Evolutionary conservation across 495 filamentous ascomycete genomes (phyloP), one percentile per base, ranked within the genome.

Genomic region (Staphylotrichum longicolle): DNA sequence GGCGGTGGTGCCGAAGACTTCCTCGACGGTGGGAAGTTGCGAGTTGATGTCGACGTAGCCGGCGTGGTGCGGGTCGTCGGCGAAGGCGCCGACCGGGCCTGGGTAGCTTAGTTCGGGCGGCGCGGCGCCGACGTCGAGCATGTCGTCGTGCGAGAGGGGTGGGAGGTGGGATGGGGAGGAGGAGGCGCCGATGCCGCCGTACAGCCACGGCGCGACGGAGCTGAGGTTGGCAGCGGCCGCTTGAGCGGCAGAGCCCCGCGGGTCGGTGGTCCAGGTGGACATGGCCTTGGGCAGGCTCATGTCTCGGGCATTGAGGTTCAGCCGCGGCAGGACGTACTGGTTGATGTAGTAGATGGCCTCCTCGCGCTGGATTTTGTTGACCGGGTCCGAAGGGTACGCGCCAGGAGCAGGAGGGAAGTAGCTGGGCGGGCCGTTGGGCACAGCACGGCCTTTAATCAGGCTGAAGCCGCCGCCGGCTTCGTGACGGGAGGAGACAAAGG

Each of bases 271-370:
- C 64, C 63, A 68, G 27, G 62, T 65, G 12, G 62, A 64, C 48
- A 67, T 70, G 10, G 61, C 66, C 44, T 65, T 66, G 54, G 72
- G 71, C 56, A 70, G 58, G 60, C 65, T 73, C 68, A 75, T 62
- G 54, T 77, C 71, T 45, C 75, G 70, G 8, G 70, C 75, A 62
- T 71, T 70, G 20, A 80, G 72, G 63, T 77, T 80, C 33, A 77
- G 74, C 7, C 73, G 78, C 3, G 85, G 84, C 5, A 87, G 70
- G 1, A 87, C 82, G 59, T 83, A 86, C 69, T 87, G 85, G 68
- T 87, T 87, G 72, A 87, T 84, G 70, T 84, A 86, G 60, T 78
- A 79, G n/a, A 85, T 78, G 5, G 83, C 82, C 50, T 86, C 85
- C 65, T 86, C 85, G 12, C 82, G 75, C 63, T 82, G 82, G 63